These are phyloP conservation scores for Trichoderma sp. DNA, from an alignment of 2,329 filamentous ascomycete species.

Conservation along the genomic window DNA sequence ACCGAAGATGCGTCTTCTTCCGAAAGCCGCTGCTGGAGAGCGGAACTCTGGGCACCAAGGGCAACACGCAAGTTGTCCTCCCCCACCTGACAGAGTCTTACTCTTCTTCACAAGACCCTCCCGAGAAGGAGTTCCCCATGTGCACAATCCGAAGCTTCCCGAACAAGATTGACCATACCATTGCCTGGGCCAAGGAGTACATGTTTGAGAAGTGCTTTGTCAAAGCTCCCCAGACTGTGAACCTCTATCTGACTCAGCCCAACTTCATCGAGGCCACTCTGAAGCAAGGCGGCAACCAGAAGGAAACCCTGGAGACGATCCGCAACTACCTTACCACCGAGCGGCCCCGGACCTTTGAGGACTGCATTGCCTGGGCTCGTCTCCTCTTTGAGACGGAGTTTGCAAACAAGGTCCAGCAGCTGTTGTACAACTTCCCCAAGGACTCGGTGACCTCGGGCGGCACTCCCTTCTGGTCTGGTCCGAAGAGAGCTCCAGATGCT, in stretches of 20 bases:
- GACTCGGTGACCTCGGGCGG: slow-evolving; percentile 86
- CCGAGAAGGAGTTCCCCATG: slow-evolving; percentile 99
- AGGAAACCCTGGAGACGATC: slow-evolving; percentile 87
- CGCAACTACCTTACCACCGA: slow-evolving; percentile 89
- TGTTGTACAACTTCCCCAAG: slow-evolving; percentile 96
- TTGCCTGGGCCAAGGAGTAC: slow-evolving; percentile 91
- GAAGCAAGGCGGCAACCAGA: slow-evolving; percentile 93
- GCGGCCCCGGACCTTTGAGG: slow-evolving; percentile 88
- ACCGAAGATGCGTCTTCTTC: slow-evolving; percentile 97
- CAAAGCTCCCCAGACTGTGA: slow-evolving; percentile 90
- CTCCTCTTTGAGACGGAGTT: slow-evolving; percentile 95
- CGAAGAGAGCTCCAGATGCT: slow-evolving; percentile 91
- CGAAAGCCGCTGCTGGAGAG: slow-evolving; percentile 94
- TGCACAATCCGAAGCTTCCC: slow-evolving; percentile 97
- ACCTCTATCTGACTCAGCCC: slow-evolving; percentile 87
- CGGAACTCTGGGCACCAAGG: slow-evolving; percentile 97
- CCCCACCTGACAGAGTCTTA: slow-evolving; percentile 94
- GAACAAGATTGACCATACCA: slow-evolving; percentile 97
- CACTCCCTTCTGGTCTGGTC: slow-evolving; percentile 95
- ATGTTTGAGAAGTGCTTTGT: slow-evolving; percentile 94
- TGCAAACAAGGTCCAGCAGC: slow-evolving; percentile 93
- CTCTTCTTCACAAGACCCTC: slow-evolving; percentile 90
- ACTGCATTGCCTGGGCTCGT: slow-evolving; percentile 95
- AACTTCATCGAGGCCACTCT: slow-evolving; percentile 85
- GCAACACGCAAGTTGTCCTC: slow-evolving; percentile 94